Evolutionary conservation across 768 basidiomycete genomes (phyloP).

Genomic region (Polyporus arcularius): DNA sequence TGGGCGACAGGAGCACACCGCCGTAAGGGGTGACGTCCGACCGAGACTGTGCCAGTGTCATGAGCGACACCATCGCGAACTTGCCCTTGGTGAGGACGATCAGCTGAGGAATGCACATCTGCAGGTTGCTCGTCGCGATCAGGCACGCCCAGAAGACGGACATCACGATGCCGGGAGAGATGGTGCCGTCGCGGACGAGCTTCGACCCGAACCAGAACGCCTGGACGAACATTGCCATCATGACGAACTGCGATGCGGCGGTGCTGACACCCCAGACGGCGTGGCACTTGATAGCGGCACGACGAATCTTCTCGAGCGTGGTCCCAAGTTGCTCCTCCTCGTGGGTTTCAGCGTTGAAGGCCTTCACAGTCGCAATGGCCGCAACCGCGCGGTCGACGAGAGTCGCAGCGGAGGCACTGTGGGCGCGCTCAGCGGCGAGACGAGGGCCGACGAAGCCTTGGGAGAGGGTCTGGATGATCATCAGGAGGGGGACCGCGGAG

Average conservation of each 20-base stretch:
- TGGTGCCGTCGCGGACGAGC: slow-evolving; percentile 77
- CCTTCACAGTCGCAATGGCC: slow-evolving; percentile 88
- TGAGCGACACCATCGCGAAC: slow-evolving; percentile 68
- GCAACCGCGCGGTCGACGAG: slow-evolving; percentile 75
- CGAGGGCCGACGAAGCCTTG: slow-evolving; percentile 70
- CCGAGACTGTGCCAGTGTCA: slow-evolving; percentile 53
- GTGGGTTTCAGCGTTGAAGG: slow-evolving; percentile 74
- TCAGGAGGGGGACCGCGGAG: slow-evolving; percentile 80
- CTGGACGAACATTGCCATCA: slow-evolving; percentile 93
- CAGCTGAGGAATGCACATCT: slow-evolving; percentile 83
- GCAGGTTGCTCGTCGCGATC: slow-evolving; percentile 84
- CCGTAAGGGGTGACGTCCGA: slow-evolving; percentile 29
- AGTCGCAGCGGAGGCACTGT: slow-evolving; percentile 73
- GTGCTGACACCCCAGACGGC: slow-evolving; percentile 75
- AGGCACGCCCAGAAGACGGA: slow-evolving; percentile 98
- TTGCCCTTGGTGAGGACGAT: slow-evolving; percentile 83
- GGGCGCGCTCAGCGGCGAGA: slow-evolving; percentile 63
- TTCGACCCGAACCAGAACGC: slow-evolving; percentile 96
- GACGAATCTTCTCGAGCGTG: slow-evolving; percentile 46
- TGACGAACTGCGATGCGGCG: slow-evolving; percentile 74
- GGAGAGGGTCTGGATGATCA: slow-evolving; percentile 73
- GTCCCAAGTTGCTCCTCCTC: slow-evolving; percentile 53
- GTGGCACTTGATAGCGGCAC: slow-evolving; percentile 54
- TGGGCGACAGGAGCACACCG: slow-evolving; percentile 15
- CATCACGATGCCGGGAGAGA: slow-evolving; percentile 79